Percentiles rank a stretch among this genome's conserved stretches.
Conservation (phyloP, 331 rosid species). For the Dryas integrifolia region DNA sequence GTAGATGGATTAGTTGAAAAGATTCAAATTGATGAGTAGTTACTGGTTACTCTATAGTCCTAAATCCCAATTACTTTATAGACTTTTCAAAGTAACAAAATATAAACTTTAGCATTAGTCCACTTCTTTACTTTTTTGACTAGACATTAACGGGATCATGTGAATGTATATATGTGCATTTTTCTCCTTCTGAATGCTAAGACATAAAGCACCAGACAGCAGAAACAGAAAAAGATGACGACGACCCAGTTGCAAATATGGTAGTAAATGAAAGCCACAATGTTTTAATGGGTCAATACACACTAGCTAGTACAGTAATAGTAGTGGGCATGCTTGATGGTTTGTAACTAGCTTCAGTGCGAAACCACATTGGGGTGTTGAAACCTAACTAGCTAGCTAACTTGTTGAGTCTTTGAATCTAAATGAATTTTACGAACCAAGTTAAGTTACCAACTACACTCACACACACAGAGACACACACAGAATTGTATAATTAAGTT, state of each 20-base stretch:
- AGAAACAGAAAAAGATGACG: not conserved
- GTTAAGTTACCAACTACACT: not conserved
- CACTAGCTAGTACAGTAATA: not conserved
- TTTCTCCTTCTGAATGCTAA: not conserved
- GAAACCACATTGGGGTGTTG: not conserved
- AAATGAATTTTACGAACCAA: not conserved
- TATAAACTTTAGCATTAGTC: not conserved
- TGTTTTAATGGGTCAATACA: not conserved
- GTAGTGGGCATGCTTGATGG: not conserved
- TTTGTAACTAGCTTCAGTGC: not conserved
- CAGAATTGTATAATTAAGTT: not conserved
- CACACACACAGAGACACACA: not conserved
- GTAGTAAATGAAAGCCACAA: not conserved
- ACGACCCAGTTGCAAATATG: not conserved
- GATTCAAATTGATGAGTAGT: not conserved
- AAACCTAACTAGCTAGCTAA: not conserved
- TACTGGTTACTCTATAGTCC: not conserved
- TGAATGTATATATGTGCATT: not conserved
- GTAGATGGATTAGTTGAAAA: not conserved
- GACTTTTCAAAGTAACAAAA: not conserved
- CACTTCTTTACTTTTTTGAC: not conserved
- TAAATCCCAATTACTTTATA: not conserved
- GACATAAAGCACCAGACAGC: not conserved
- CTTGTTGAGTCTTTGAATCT: not conserved
- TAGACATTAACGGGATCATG: constrained; percentile 2